Evolutionary conservation across 2,329 filamentous ascomycete species (phyloP).

Genomic region (Annulohypoxylon truncatum): DNA sequence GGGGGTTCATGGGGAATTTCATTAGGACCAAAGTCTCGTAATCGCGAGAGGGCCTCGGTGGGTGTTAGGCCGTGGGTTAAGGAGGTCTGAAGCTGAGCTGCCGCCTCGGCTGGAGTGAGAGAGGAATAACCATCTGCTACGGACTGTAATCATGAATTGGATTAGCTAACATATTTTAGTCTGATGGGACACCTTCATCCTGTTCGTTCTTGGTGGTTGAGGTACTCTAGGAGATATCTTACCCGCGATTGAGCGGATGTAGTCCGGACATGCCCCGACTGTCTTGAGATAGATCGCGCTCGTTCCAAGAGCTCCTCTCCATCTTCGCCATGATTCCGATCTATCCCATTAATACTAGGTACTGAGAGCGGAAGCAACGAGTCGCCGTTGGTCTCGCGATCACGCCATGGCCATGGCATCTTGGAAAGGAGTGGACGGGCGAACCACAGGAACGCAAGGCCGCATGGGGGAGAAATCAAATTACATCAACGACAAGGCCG

Average conservation of each 20-base stretch:
- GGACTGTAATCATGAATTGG: constrained; percentile 52
- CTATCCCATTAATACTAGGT: constrained; percentile 49
- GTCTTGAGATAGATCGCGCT: constrained; percentile 50
- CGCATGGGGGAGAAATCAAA: constrained; percentile 37
- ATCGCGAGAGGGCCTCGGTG: constrained; percentile 81
- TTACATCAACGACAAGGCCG: constrained; percentile 28
- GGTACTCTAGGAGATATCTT: constrained; percentile 42
- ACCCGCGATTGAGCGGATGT: constrained; percentile 69
- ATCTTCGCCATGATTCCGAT: constrained; percentile 46
- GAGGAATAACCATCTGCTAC: constrained; percentile 71
- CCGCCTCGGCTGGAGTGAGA: constrained; percentile 82
- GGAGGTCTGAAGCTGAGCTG: constrained; percentile 83
- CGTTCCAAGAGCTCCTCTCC: constrained; percentile 48
- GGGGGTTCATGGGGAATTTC: constrained; percentile 94
- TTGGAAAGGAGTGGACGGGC: constrained; percentile 42
- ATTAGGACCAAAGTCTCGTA: constrained; percentile 87
- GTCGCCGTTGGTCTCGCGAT: constrained; percentile 50
- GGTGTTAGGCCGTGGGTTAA: constrained; percentile 83
- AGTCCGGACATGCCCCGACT: constrained; percentile 57
- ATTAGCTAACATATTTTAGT: constrained; percentile 21
- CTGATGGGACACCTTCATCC: not conserved
- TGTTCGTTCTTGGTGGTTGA: not conserved
- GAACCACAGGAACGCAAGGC: constrained; percentile 38
- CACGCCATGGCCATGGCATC: constrained; percentile 55
- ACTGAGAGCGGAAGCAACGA: constrained; percentile 53